phyloP scores from a whole-genome alignment of 257 asterid species.

The Solanum commersonii region DNA sequence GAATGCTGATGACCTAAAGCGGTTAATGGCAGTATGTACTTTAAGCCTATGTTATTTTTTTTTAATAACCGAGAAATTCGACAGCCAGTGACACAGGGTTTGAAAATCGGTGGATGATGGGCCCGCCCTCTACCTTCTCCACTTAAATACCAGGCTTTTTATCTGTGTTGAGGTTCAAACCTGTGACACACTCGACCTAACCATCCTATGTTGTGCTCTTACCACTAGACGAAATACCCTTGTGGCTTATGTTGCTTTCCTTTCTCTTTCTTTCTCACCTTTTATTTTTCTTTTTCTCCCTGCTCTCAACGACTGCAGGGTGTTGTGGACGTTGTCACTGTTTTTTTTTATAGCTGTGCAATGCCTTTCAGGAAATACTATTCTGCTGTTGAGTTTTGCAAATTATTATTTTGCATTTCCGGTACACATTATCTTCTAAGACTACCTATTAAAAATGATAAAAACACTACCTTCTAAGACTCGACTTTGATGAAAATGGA shows the following conservation, averaged over 20 bases:
- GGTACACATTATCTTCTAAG: neutral
- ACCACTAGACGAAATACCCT: neutral
- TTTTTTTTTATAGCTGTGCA: conserved; percentile 20
- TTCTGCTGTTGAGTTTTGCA: neutral
- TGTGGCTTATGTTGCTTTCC: neutral
- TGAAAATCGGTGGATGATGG: neutral
- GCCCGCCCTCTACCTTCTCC: neutral
- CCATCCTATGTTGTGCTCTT: neutral
- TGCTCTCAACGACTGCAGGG: neutral
- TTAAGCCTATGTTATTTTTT: neutral
- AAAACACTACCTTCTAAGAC: neutral
- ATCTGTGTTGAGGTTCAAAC: neutral
- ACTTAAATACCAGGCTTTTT: neutral
- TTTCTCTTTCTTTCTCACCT: neutral
- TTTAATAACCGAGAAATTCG: neutral
- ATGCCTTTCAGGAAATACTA: neutral
- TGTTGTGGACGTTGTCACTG: conserved; percentile 18
- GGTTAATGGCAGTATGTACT: conserved; percentile 52
- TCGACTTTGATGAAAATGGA: neutral
- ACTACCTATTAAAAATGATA: neutral
- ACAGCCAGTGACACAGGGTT: neutral
- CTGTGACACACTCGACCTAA: neutral
- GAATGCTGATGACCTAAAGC: conserved; percentile 38
- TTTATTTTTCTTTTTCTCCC: neutral
- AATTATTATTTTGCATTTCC: neutral